Evolutionary conservation across 345 rosid species (phyloP).

Genomic region (Chamaenerion angustifolium): DNA sequence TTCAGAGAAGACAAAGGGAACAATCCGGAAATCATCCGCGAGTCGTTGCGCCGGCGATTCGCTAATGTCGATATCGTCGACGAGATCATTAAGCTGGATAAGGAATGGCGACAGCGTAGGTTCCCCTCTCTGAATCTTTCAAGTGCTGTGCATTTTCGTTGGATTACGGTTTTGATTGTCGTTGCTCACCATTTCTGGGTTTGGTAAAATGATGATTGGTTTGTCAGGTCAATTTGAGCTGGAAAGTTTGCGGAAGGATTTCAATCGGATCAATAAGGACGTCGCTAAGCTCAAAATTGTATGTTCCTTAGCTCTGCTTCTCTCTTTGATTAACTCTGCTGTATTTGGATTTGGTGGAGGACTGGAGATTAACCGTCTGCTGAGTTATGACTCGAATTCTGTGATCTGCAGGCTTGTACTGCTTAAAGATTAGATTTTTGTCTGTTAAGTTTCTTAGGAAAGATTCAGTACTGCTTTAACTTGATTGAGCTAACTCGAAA

Average conservation of each 20-base stretch:
- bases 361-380: too few relatives aligned
- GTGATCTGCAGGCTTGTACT: too few relatives aligned
- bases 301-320: constrained; percentile 8
- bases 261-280: constrained; percentile 55
- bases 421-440: too few relatives aligned
- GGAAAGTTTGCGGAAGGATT: constrained; percentile 47
- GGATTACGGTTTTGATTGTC: too few relatives aligned
- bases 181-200: background rate
- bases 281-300: constrained; percentile 68
- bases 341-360: too few relatives aligned
- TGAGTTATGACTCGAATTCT: too few relatives aligned
- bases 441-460: too few relatives aligned
- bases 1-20: constrained; percentile 63
- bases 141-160: background rate
- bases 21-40: constrained; percentile 62
- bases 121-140: too few relatives aligned
- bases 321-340: background rate
- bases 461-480: too few relatives aligned
- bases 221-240: constrained; percentile 55
- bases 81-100: constrained; percentile 59
- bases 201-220: background rate
- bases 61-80: constrained; percentile 52
- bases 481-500: too few relatives aligned
- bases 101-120: constrained; percentile 68
- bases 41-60: constrained; percentile 64